Percentiles rank a stretch among this genome's conserved stretches.
Conservation (phyloP, 83 land plant species). For the Diphasiastrum complanatum region DNA sequence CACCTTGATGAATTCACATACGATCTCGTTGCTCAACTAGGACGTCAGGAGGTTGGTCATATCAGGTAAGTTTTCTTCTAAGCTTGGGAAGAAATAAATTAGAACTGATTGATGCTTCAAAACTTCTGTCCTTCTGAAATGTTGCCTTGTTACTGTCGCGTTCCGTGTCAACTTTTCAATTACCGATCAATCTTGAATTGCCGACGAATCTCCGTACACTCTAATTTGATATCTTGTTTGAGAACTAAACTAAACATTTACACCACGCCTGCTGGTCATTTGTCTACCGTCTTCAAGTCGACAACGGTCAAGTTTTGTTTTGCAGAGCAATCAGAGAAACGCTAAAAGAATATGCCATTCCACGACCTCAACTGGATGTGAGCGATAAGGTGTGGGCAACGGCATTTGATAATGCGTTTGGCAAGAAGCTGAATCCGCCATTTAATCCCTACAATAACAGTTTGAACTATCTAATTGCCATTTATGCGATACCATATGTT, state of each 20-base stretch:
- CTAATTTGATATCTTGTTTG: too few relatives aligned
- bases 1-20: not conserved
- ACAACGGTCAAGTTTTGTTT: not conserved
- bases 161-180: not conserved
- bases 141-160: too few relatives aligned
- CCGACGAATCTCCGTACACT: too few relatives aligned
- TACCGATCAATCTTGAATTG: not conserved
- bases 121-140: too few relatives aligned
- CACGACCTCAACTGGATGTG: not conserved
- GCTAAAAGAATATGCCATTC: not conserved
- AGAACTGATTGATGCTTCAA: too few relatives aligned
- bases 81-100: too few relatives aligned
- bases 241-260: too few relatives aligned
- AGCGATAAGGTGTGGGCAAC: constrained; percentile 3
- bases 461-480: not conserved
- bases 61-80: not conserved
- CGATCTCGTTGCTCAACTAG: not conserved
- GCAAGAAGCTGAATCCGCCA: not conserved
- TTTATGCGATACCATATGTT: constrained; percentile 5
- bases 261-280: too few relatives aligned
- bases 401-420: not conserved
- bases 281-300: not conserved
- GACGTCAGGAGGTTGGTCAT: not conserved
- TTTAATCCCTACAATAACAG: not conserved
- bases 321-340: constrained; percentile 2